phyloP scores from a whole-genome alignment of 371 early-diverging fungal species.

The Mucor indicus region DNA sequence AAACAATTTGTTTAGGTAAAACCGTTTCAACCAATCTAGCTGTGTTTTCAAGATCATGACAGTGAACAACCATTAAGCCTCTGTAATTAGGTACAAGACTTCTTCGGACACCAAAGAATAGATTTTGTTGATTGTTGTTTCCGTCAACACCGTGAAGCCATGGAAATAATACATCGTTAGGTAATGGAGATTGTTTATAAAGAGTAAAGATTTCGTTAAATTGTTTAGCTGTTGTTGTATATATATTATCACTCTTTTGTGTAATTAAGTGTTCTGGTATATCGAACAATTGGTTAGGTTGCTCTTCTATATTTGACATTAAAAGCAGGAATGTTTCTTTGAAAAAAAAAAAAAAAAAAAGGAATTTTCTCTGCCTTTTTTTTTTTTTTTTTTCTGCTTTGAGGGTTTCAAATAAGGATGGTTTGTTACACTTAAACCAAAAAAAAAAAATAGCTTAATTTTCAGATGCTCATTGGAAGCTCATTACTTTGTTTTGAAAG shows the following conservation, averaged over 20 bases:
- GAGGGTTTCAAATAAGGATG: too few relatives aligned
- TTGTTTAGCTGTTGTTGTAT: slow-evolving; percentile 1
- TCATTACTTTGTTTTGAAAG: too few relatives aligned
- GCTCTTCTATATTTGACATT: too few relatives aligned
- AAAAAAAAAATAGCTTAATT: too few relatives aligned
- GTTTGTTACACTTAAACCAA: too few relatives aligned
- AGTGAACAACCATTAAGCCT: slow-evolving; percentile 41
- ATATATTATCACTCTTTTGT: slow-evolving; percentile 6
- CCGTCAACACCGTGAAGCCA: slow-evolving; percentile 70
- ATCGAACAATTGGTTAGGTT: neutral
- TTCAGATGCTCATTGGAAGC: too few relatives aligned
- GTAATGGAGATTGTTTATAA: slow-evolving; percentile 46
- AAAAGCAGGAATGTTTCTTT: too few relatives aligned
- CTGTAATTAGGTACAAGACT: slow-evolving; percentile 42
- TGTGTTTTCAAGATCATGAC: slow-evolving; percentile 13
- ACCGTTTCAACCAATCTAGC: slow-evolving; percentile 21
- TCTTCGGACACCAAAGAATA: slow-evolving; percentile 56
- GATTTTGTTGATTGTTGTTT: slow-evolving; percentile 43
- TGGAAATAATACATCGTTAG: slow-evolving; percentile 58
- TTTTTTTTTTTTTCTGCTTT: too few relatives aligned
- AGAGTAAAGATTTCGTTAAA: slow-evolving; percentile 3
- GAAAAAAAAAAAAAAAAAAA: slow-evolving; percentile 4
- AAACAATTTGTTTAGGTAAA: slow-evolving; percentile 3
- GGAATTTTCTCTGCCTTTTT: too few relatives aligned
- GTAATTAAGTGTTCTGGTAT: neutral